Evolutionary conservation across 2,329 filamentous ascomycete genomes (phyloP).

Genomic region (Beauveria caledonica): DNA sequence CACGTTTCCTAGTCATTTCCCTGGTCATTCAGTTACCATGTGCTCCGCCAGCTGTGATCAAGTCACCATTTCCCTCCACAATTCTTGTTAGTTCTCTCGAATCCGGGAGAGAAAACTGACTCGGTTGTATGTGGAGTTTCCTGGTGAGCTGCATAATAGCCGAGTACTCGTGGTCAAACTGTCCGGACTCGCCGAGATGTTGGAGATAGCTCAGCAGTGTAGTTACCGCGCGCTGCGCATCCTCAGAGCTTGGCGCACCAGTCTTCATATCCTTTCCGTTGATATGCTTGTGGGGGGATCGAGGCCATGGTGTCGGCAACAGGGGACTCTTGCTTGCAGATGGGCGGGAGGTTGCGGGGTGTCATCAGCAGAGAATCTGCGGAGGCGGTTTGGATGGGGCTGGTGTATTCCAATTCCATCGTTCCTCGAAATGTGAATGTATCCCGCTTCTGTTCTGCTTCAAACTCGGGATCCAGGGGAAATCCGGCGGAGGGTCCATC

Average conservation of each 20-base stretch:
- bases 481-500: conserved; percentile 64
- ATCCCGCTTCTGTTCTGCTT: conserved; percentile 57
- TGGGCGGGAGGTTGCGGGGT: conserved; percentile 36
- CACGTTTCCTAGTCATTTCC: not conserved
- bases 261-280: not conserved
- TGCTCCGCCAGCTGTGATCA: not conserved
- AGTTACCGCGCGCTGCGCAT: conserved; percentile 73
- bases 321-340: conserved; percentile 1
- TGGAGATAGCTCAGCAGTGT: conserved; percentile 77
- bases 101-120: conserved; percentile 23
- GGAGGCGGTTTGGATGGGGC: conserved; percentile 27
- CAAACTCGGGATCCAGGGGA: conserved; percentile 42
- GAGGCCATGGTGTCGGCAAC: not conserved
- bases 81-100: conserved; percentile 47
- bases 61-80: conserved; percentile 47
- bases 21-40: not conserved
- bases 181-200: conserved; percentile 53
- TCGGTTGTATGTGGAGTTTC: conserved; percentile 65
- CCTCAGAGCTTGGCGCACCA: conserved; percentile 64
- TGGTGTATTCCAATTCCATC: conserved; percentile 52
- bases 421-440: conserved; percentile 69
- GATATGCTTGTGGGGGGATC: not conserved
- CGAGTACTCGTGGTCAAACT: conserved; percentile 70
- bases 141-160: conserved; percentile 76
- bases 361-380: conserved; percentile 36